Base-by-base conservation (phyloP, 2,329 filamentous ascomycete species). In the Hymenoscyphus repandus region DNA sequence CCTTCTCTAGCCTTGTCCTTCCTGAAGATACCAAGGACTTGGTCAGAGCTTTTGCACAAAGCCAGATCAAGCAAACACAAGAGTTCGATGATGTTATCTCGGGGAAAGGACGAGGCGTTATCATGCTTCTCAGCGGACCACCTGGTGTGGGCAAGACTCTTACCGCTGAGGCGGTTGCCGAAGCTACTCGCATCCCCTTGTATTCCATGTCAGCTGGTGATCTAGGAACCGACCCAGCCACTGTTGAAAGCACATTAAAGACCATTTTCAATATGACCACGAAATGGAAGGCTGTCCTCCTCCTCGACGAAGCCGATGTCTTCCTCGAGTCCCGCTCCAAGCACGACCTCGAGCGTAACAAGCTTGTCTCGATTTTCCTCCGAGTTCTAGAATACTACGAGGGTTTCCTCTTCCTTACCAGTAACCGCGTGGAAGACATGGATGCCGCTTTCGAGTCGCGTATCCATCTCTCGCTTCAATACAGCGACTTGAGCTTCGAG, bases 281-380 rank as follows among this genome's bases (percentile, higher is more conserved):
- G 1, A 51, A 55, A 32, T 61, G 56, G 58, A 53, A 55, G 31
- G 54, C 52, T 1, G 59, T 61, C 0, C 51, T 61, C 33, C 48
- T 61, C 0, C 54, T 61, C 13, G 59, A 59, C 31, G 75, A 78
- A 61, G 74, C 74, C 9, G 76, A 78, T 53, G 73, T 78, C 5
- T 78, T 78, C 64, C 71, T 79, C 61, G 71, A 72, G 1, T 66
- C 71, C 60, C 69, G 76, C 3, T 66, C 72, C 47, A 68, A 69
- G 37, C 66, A 68, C 40, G 71, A 78, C 55, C 69, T 78, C n/a
- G 66, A 67, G 39, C 68, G 74, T n/a, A 79, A 79, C 59, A 74
- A 72, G 41, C 66, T 78, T 3, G 72, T 75, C 6, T 72, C 69
- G 48, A 74, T 58, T 37, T 60, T 64, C 44, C 53, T 63, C 18